Evolutionary conservation across 1,139 yeast genomes (phyloP).

Genomic region (Sugiyamaella grinbergsii): DNA sequence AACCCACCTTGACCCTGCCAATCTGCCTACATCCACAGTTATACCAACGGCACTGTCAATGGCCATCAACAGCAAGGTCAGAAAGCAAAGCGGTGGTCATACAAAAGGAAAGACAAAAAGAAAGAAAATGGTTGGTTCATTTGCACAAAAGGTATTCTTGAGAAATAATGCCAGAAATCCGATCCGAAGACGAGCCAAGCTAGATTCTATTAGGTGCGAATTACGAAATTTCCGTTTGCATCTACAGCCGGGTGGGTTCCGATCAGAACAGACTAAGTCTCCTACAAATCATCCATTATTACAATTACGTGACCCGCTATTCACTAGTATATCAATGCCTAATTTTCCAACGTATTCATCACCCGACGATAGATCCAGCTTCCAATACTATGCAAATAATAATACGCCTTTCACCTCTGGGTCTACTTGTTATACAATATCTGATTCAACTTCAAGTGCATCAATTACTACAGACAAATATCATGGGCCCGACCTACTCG

Average conservation of each 20-base stretch:
- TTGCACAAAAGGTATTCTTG: constrained; percentile 14
- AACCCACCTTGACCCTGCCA: too few relatives aligned
- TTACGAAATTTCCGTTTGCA: background rate
- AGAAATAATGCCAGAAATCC: constrained; percentile 11
- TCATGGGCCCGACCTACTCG: constrained; percentile 19
- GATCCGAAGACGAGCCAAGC: constrained; percentile 2
- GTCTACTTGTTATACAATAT: background rate
- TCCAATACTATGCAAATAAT: too few relatives aligned
- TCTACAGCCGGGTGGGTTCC: background rate
- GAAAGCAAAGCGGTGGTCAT: background rate
- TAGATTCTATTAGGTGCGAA: constrained; percentile 1
- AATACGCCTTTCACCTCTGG: background rate
- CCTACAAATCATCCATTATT: background rate
- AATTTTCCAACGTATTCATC: constrained; percentile 5
- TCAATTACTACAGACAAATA: constrained; percentile 13
- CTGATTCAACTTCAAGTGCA: background rate
- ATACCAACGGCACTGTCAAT: background rate
- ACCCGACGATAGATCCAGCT: background rate
- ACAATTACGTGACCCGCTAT: background rate
- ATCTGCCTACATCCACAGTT: too few relatives aligned
- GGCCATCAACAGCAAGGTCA: background rate
- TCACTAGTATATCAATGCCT: constrained; percentile 6
- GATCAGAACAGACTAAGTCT: background rate
- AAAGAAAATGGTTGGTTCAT: constrained; percentile 7
- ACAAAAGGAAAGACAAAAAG: background rate